These are phyloP conservation scores for Colletotrichum sp. DNA, from an alignment of 2,329 filamentous ascomycete species.

Conservation along the genomic window DNA sequence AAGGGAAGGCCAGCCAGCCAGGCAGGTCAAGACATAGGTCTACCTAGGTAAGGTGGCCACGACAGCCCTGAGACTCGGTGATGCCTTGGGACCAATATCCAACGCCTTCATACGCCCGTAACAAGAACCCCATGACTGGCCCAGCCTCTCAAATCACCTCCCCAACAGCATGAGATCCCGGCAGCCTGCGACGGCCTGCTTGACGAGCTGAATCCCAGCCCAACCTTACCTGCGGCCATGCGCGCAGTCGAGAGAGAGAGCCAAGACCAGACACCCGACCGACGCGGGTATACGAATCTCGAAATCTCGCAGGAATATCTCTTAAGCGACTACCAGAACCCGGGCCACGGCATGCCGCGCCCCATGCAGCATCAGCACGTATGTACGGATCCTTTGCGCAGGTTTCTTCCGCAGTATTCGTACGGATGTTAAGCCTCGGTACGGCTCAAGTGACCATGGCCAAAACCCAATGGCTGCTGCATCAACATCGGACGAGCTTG, in stretches of 20 bases:
- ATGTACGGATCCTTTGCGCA: too few species aligned
- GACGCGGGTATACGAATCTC: not conserved
- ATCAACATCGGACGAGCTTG: slow-evolving; percentile 9
- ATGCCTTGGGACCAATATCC: not conserved
- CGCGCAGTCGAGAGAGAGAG: not conserved
- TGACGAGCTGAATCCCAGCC: not conserved
- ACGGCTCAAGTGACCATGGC: not conserved
- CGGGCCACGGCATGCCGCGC: not conserved
- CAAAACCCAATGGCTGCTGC: not conserved
- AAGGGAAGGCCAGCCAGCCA: not conserved
- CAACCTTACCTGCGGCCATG: not conserved
- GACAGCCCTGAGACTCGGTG: not conserved
- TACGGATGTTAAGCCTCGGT: not conserved
- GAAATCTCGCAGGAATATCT: not conserved
- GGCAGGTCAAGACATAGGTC: not conserved
- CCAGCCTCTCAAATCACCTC: not conserved
- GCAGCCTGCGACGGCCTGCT: not conserved
- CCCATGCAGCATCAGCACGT: too few species aligned
- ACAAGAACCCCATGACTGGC: not conserved
- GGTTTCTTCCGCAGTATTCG: not conserved
- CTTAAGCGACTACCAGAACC: not conserved
- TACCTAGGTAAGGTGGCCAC: not conserved
- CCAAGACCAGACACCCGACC: not conserved
- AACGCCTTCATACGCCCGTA: slow-evolving; percentile 13
- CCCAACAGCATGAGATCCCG: not conserved